Conservation (phyloP, 1,284 basidiomycete genomes). For the Puccinia novopanici region DNA sequence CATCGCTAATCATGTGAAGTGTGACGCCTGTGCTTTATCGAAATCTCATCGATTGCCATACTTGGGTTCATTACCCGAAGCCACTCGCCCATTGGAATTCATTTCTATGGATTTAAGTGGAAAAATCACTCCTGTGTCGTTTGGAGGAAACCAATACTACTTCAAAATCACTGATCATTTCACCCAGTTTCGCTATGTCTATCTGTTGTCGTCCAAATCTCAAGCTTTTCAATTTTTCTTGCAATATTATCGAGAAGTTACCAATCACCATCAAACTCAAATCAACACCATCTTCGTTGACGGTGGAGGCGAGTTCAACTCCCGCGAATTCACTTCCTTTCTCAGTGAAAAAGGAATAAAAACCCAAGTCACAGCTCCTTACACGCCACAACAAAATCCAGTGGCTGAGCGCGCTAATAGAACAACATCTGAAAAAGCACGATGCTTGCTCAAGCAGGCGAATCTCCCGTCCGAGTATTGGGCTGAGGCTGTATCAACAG, state of each 20-base stretch:
- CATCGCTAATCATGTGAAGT: not conserved
- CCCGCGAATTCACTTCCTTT: not conserved
- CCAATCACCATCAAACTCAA: not conserved
- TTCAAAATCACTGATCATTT: no score
- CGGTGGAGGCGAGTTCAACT: no score
- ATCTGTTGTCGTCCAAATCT: no score
- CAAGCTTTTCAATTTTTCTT: no score
- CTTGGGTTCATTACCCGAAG: no score
- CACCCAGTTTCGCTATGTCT: no score
- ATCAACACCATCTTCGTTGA: not conserved
- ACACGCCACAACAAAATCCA: constrained; percentile 2
- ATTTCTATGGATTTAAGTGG: no score
- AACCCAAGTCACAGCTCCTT: not conserved
- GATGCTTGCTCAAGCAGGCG: not conserved
- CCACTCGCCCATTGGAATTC: no score
- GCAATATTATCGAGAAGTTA: not conserved
- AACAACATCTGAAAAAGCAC: not conserved
- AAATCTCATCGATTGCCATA: no score
- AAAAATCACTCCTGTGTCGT: no score
- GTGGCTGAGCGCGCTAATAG: not conserved
- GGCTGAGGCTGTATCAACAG: not conserved
- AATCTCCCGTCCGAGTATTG: not conserved
- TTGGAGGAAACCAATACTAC: no score
- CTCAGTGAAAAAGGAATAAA: not conserved
- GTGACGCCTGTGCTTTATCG: no score